Evolutionary conservation across 345 rosid species (phyloP).

Genomic region (Boechera retrofracta): DNA sequence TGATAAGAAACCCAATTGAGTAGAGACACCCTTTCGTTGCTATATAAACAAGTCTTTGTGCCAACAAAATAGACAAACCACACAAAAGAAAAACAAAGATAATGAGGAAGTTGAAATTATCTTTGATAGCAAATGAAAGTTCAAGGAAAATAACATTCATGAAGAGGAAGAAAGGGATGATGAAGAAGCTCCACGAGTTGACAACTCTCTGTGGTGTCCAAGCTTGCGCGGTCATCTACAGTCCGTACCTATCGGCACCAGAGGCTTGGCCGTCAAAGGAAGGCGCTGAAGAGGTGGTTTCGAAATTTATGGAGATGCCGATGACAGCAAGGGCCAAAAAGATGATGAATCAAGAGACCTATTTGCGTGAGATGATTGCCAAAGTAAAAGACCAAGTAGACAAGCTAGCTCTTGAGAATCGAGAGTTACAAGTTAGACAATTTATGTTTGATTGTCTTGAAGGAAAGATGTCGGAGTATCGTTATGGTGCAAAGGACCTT

Average conservation of each 20-base stretch:
- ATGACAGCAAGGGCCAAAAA: background rate
- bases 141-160: slow-evolving; percentile 5
- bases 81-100: slow-evolving; percentile 9
- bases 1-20: background rate
- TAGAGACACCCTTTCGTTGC: background rate
- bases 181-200: slow-evolving; percentile 27
- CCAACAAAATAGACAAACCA: background rate
- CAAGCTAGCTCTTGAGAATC: background rate
- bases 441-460: slow-evolving; percentile 8
- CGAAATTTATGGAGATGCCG: background rate
- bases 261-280: slow-evolving; percentile 19
- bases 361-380: background rate
- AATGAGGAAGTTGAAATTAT: slow-evolving; percentile 3
- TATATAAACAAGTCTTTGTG: slow-evolving; percentile 11
- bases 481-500: background rate
- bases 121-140: background rate
- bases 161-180: background rate
- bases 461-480: background rate
- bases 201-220: slow-evolving; percentile 22
- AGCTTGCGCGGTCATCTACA: background rate
- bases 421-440: background rate
- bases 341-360: background rate
- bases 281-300: slow-evolving; percentile 1
- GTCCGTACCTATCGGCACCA: background rate
- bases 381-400: background rate